These are phyloP conservation scores for Exophiala sp. DNA, from an alignment of 2,329 filamentous ascomycete genomes.

Conservation along the genomic window DNA sequence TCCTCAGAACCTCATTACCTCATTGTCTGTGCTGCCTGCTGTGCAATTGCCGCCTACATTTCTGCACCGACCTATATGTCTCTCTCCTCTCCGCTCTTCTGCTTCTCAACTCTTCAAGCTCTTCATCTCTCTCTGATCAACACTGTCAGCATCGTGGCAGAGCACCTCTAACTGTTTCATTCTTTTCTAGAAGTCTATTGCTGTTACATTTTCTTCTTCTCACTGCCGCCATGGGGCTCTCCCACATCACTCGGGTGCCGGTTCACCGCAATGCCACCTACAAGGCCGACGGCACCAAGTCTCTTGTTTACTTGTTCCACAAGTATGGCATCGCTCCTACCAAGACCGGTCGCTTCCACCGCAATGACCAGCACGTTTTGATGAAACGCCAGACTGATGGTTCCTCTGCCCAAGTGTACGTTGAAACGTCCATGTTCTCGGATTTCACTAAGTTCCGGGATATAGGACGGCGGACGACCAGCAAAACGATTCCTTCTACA, in stretches of 20 bases:
- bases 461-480: constrained; percentile 55
- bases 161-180: neutral
- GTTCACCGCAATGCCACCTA: constrained; percentile 56
- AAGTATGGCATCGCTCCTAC: constrained; percentile 61
- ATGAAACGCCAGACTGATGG: constrained; percentile 16
- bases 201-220: constrained; percentile 9
- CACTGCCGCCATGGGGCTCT: constrained; percentile 31
- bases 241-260: constrained; percentile 39
- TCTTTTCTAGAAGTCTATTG: constrained; percentile 1
- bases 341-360: constrained; percentile 55
- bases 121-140: neutral
- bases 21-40: neutral
- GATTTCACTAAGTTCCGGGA: neutral
- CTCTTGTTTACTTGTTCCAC: constrained; percentile 56
- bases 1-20: neutral
- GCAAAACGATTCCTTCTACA: constrained; percentile 62
- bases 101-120: neutral
- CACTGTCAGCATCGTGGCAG: neutral
- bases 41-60: neutral
- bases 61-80: too few species aligned
- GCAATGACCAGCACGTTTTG: constrained; percentile 40
- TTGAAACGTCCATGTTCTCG: too few species aligned
- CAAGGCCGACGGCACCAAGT: constrained; percentile 54
- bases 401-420: constrained; percentile 15
- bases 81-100: neutral